phyloP scores from a whole-genome alignment of 2,329 filamentous ascomycete species.

The Colletotrichum orbiculare region DNA sequence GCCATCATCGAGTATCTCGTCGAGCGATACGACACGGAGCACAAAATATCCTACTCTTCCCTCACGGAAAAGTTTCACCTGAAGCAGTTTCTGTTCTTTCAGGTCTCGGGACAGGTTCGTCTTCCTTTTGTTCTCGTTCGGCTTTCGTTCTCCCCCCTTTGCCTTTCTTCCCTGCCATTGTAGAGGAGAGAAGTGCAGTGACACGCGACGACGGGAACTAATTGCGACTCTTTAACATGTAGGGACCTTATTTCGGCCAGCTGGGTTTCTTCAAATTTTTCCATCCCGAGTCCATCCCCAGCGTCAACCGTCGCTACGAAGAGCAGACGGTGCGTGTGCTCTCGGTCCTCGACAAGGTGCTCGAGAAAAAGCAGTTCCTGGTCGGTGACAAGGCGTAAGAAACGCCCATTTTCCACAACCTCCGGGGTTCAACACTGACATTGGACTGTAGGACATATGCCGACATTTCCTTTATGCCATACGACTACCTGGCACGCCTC shows the following conservation, averaged over 20 bases:
- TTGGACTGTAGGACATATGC: slow-evolving; percentile 41
- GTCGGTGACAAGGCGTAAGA: slow-evolving; percentile 47
- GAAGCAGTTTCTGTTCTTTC: slow-evolving; percentile 25
- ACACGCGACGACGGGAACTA: background rate
- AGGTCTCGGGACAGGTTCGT: slow-evolving; percentile 30
- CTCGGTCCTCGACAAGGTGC: slow-evolving; percentile 45
- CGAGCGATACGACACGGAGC: slow-evolving; percentile 43
- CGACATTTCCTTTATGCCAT: slow-evolving; percentile 48
- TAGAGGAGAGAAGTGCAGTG: background rate
- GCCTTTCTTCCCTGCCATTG: too few species aligned
- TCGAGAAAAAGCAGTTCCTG: slow-evolving; percentile 49
- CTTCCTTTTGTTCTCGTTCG: background rate
- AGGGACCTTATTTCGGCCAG: slow-evolving; percentile 59
- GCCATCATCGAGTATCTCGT: slow-evolving; percentile 47
- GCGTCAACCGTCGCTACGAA: slow-evolving; percentile 45
- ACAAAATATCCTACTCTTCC: slow-evolving; percentile 42
- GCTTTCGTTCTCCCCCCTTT: background rate
- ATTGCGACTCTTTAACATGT: slow-evolving; percentile 14
- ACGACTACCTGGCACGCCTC: slow-evolving; percentile 37
- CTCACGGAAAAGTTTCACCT: slow-evolving; percentile 43
- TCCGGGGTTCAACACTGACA: slow-evolving; percentile 9
- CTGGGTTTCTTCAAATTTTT: slow-evolving; percentile 47
- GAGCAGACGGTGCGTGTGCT: slow-evolving; percentile 45
- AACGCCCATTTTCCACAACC: background rate
- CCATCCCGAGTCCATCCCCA: slow-evolving; percentile 43